Evolutionary conservation across 2,329 filamentous ascomycete genomes (phyloP).

Genomic region (Fusarium sp.): DNA sequence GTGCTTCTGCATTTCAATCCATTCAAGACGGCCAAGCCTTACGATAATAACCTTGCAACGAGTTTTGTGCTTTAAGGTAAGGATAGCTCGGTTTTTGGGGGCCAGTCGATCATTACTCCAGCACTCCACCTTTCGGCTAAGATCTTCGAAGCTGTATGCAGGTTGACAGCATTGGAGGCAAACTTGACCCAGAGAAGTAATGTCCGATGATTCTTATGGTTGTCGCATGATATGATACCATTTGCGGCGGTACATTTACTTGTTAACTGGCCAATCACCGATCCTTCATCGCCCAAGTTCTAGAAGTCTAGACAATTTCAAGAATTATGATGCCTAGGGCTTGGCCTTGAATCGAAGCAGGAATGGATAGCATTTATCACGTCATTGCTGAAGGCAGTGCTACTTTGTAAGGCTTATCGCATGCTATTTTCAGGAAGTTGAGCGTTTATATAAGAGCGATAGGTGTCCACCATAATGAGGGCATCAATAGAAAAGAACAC

Average conservation of each 20-base stretch:
- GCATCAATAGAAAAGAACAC: not conserved
- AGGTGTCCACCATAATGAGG: too few relatives aligned
- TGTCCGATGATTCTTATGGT: not conserved
- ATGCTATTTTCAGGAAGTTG: not conserved
- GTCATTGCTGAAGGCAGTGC: not conserved
- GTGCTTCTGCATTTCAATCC: too few relatives aligned
- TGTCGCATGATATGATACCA: too few relatives aligned
- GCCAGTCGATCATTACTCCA: not conserved
- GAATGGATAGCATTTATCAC: not conserved
- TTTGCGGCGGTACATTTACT: not conserved
- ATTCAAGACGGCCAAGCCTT: not conserved
- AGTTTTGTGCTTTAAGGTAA: not conserved
- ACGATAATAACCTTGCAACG: too few relatives aligned
- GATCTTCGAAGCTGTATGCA: not conserved
- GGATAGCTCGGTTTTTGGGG: not conserved
- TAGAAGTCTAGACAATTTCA: not conserved
- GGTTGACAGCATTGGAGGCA: not conserved
- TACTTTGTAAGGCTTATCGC: too few relatives aligned
- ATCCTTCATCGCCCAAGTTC: not conserved
- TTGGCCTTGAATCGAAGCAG: constrained; percentile 8
- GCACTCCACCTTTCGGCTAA: not conserved
- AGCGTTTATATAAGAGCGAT: not conserved
- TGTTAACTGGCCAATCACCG: not conserved
- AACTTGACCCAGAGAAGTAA: not conserved
- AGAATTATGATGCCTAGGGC: constrained; percentile 13